Conservation (phyloP, 2,329 filamentous ascomycete genomes). For the Apiospora arundinis region DNA sequence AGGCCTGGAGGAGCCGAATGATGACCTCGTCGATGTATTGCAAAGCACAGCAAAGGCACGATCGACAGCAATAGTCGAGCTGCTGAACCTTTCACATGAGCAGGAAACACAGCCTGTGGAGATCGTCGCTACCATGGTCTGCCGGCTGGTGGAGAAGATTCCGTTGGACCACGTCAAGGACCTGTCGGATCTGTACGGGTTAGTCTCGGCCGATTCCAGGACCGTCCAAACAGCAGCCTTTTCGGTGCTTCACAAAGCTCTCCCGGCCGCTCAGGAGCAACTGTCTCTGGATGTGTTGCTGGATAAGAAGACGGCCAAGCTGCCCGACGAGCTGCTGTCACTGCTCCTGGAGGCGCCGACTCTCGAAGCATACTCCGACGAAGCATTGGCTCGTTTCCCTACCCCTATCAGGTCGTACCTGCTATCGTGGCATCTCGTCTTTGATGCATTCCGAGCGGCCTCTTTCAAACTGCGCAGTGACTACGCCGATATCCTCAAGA, state of each 20-base stretch:
- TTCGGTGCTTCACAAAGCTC: constrained; percentile 77
- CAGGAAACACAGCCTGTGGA: constrained; percentile 68
- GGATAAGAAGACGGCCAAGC: constrained; percentile 71
- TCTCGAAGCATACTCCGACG: constrained; percentile 69
- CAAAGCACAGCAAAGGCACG: constrained; percentile 63
- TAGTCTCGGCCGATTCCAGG: constrained; percentile 77
- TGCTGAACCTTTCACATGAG: constrained; percentile 62
- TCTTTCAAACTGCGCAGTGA: constrained; percentile 83
- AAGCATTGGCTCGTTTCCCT: constrained; percentile 72
- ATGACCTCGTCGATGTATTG: constrained; percentile 82
- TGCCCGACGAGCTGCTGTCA: constrained; percentile 86
- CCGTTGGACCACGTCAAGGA: constrained; percentile 67
- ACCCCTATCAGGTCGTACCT: constrained; percentile 78
- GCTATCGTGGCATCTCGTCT: constrained; percentile 87
- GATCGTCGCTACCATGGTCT: constrained; percentile 78
- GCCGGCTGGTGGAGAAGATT: constrained; percentile 70
- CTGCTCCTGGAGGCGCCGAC: constrained; percentile 81
- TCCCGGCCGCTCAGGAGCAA: constrained; percentile 80
- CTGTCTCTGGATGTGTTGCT: constrained; percentile 79
- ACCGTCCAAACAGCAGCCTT: constrained; percentile 83
- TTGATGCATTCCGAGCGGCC: constrained; percentile 80
- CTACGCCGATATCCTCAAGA: constrained; percentile 81
- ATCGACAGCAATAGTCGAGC: constrained; percentile 63
- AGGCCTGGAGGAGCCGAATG: constrained; percentile 75
- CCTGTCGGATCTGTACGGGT: constrained; percentile 72